Evolutionary conservation across 768 basidiomycete genomes (phyloP).

Genomic region (Naganishia antarctica): DNA sequence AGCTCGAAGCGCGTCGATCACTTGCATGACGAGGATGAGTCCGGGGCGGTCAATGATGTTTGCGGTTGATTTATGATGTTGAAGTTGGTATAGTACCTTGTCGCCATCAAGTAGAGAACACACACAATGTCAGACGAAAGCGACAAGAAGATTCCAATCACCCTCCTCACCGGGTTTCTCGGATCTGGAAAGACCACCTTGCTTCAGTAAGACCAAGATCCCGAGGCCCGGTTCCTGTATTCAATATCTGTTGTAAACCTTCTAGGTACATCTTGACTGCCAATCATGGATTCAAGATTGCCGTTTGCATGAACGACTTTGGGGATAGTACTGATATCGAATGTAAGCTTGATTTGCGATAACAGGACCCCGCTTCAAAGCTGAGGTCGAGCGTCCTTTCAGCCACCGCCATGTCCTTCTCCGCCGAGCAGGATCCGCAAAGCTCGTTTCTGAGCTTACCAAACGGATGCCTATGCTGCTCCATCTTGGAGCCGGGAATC

Average conservation of each 20-base stretch:
- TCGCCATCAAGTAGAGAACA: too few species aligned
- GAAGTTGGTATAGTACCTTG: too few species aligned
- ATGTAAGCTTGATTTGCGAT: conserved; percentile 63
- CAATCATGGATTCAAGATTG: conserved; percentile 88
- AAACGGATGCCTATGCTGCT: conserved; percentile 97
- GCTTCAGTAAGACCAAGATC: conserved; percentile 58
- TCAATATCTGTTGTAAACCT: conserved; percentile 7
- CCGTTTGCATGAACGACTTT: conserved; percentile 94
- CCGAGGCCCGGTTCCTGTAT: conserved; percentile 48
- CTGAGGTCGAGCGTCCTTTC: not conserved
- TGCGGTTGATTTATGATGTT: too few species aligned
- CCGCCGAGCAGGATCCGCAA: conserved; percentile 15
- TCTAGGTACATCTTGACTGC: conserved; percentile 74
- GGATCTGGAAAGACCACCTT: conserved; percentile 88
- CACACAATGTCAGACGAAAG: not conserved
- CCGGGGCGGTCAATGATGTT: too few species aligned
- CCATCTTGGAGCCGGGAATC: conserved; percentile 86
- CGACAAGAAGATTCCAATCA: conserved; percentile 61
- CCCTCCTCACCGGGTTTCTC: conserved; percentile 90
- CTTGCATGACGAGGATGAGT: too few species aligned
- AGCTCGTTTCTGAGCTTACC: conserved; percentile 71
- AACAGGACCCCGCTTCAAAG: too few species aligned
- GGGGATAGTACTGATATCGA: conserved; percentile 96
- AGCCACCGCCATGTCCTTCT: conserved; percentile 30
- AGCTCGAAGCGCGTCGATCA: too few species aligned